A percentile compares a stretch with the other conserved stretches of the same genome.
Evolutionary conservation across 2,329 filamentous ascomycete species (phyloP).

Genomic region (Decorospora gaudefroyi): DNA sequence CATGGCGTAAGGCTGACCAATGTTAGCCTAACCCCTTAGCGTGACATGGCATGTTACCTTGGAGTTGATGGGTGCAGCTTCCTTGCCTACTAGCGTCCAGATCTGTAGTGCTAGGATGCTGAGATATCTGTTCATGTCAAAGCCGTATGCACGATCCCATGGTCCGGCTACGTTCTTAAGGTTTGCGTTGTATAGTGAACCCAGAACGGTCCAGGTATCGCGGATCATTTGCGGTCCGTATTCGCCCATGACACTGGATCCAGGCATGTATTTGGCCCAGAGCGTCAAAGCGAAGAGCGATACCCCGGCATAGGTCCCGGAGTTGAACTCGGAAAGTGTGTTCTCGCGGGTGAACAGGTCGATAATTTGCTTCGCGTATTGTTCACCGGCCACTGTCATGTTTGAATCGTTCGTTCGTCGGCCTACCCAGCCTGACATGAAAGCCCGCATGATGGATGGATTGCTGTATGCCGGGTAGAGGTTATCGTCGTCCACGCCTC

Average conservation of each 20-base stretch:
- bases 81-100: slow-evolving; percentile 61
- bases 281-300: slow-evolving; percentile 63
- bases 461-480: slow-evolving; percentile 67
- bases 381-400: slow-evolving; percentile 62
- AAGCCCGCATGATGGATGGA: slow-evolving; percentile 65
- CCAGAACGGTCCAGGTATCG: slow-evolving; percentile 59
- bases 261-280: slow-evolving; percentile 63
- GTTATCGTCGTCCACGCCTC: slow-evolving; percentile 64
- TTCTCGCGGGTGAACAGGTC: slow-evolving; percentile 60
- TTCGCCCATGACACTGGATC: slow-evolving; percentile 58
- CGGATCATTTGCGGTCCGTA: slow-evolving; percentile 58
- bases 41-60: slow-evolving; percentile 26
- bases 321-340: slow-evolving; percentile 67
- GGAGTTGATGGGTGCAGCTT: slow-evolving; percentile 42
- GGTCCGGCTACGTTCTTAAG: slow-evolving; percentile 66
- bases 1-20: slow-evolving; percentile 56
- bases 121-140: slow-evolving; percentile 66
- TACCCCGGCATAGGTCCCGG: slow-evolving; percentile 66
- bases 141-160: slow-evolving; percentile 67
- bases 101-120: slow-evolving; percentile 63
- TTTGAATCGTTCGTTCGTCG: slow-evolving; percentile 59
- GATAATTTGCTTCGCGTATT: slow-evolving; percentile 60
- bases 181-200: slow-evolving; percentile 61
- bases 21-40: slow-evolving; percentile 1
- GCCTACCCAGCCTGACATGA: slow-evolving; percentile 64